Percentiles rank a stretch among this genome's conserved stretches.
phyloP scores from a whole-genome alignment of 2,329 filamentous ascomycete species.

The Xylaria sp. region DNA sequence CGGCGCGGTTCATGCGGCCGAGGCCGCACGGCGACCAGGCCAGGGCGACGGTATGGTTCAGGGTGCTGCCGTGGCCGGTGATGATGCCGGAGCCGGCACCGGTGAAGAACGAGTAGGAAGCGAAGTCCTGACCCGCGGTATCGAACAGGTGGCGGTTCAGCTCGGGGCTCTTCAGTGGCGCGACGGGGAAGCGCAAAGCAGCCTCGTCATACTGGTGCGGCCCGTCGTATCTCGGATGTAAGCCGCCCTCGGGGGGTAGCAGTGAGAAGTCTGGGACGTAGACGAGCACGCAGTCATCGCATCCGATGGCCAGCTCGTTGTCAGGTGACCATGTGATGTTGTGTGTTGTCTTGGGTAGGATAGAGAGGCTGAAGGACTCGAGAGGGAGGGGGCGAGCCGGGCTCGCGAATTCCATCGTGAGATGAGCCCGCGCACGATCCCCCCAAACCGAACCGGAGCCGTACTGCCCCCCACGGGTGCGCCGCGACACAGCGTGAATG shows the following conservation, averaged over 20 bases:
- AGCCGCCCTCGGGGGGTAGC: not conserved
- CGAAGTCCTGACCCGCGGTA: conserved; percentile 33
- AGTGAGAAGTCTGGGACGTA: conserved; percentile 54
- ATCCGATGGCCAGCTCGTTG: conserved; percentile 60
- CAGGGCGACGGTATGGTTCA: conserved; percentile 60
- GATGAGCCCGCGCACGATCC: not conserved
- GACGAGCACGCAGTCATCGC: conserved; percentile 60
- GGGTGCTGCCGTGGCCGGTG: conserved; percentile 54
- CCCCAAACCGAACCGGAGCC: too few species aligned
- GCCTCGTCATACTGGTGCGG: conserved; percentile 42
- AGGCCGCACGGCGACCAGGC: conserved; percentile 65
- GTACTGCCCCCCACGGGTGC: too few species aligned
- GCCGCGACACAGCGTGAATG: not conserved
- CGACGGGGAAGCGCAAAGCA: conserved; percentile 40
- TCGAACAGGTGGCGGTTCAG: conserved; percentile 42
- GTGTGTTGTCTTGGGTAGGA: conserved; percentile 51
- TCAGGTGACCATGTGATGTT: conserved; percentile 61
- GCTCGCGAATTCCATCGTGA: not conserved
- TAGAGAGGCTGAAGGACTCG: conserved; percentile 51
- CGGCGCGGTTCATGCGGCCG: conserved; percentile 58
- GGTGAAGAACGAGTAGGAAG: conserved; percentile 40
- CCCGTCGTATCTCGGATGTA: too few species aligned
- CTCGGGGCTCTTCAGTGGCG: conserved; percentile 35
- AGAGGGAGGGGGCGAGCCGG: conserved; percentile 49
- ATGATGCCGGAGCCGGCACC: conserved; percentile 55